phyloP scores from a whole-genome alignment of 495 filamentous ascomycete species.

The Aspergillus nanangensis region DNA sequence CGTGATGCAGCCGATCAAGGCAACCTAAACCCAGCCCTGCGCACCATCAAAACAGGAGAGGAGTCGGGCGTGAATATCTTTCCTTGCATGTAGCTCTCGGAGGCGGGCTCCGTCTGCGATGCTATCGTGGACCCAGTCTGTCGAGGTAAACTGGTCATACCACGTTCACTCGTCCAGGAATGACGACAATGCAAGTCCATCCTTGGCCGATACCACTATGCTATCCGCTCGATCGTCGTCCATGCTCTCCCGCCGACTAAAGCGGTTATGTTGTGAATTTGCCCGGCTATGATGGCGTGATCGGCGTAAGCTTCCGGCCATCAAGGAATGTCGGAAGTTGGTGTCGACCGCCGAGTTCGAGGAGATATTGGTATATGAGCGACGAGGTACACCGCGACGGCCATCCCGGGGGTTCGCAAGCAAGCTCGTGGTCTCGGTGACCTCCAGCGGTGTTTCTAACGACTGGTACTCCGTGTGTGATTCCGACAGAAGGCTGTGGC shows the following conservation, averaged over 20 bases:
- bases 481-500: slow-evolving; percentile 32
- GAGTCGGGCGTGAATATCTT: slow-evolving; percentile 77
- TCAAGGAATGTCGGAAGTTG: slow-evolving; percentile 26
- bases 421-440: slow-evolving; percentile 34
- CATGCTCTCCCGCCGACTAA: slow-evolving; percentile 42
- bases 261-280: slow-evolving; percentile 54
- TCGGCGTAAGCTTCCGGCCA: slow-evolving; percentile 41
- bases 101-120: slow-evolving; percentile 91
- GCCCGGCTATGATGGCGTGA: slow-evolving; percentile 62
- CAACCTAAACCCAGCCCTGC: slow-evolving; percentile 93
- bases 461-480: slow-evolving; percentile 36
- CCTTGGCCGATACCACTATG: slow-evolving; percentile 52
- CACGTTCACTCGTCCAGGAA: slow-evolving; percentile 83
- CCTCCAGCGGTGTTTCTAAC: slow-evolving; percentile 29
- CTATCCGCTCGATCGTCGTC: slow-evolving; percentile 35
- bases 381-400: slow-evolving; percentile 20
- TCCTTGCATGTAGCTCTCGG: slow-evolving; percentile 73
- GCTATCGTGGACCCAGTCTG: slow-evolving; percentile 97
- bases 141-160: slow-evolving; percentile 99
- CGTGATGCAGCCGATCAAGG: slow-evolving; percentile 82
- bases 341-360: slow-evolving; percentile 25
- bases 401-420: slow-evolving; percentile 18
- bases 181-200: slow-evolving; percentile 45
- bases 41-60: slow-evolving; percentile 76
- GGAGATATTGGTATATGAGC: slow-evolving; percentile 41